phyloP scores from a whole-genome alignment of 2,329 filamentous ascomycete species.

The Hypocreales sp. region DNA sequence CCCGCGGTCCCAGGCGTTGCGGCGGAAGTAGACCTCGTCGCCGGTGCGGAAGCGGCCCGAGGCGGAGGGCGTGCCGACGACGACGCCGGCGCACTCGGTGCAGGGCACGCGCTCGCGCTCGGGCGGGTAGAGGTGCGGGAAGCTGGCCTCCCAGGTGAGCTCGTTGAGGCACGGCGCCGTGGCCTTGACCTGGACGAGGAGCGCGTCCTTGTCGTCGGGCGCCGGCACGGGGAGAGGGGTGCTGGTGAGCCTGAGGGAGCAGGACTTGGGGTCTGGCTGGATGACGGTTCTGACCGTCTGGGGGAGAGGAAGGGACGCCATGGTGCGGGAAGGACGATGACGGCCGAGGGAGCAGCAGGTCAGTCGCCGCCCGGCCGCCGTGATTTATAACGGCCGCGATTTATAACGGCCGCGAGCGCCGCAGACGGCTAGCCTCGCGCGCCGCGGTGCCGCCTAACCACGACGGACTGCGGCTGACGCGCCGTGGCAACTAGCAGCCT shows the following conservation, averaged over 20 bases:
- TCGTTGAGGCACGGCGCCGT: conserved; percentile 17
- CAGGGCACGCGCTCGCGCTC: conserved; percentile 15
- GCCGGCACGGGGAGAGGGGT: conserved; percentile 9
- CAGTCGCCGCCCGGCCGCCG: no score
- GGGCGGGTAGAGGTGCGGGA: conserved; percentile 7
- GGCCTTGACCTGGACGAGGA: conserved; percentile 16
- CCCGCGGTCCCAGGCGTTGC: conserved; percentile 11
- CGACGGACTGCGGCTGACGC: no score
- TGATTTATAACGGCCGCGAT: no score
- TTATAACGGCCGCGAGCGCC: no score
- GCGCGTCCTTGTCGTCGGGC: conserved; percentile 6
- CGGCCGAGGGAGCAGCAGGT: no score
- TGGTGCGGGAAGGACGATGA: no score
- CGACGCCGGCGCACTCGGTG: conserved; percentile 22
- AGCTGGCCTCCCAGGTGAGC: conserved; percentile 14
- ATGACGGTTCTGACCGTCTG: conserved; percentile 9
- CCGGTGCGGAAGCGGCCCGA: conserved; percentile 17
- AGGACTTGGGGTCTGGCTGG: conserved; percentile 8
- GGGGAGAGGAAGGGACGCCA: no score
- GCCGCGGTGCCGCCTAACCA: no score
- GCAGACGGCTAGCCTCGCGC: no score
- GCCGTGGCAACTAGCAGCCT: no score
- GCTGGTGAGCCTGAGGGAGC: conserved; percentile 6
- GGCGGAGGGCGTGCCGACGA: conserved; percentile 14
- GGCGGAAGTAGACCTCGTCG: conserved; percentile 18